These are phyloP conservation scores for Lactarius tabidus DNA, from an alignment of 768 basidiomycete genomes.

Conservation along the genomic window DNA sequence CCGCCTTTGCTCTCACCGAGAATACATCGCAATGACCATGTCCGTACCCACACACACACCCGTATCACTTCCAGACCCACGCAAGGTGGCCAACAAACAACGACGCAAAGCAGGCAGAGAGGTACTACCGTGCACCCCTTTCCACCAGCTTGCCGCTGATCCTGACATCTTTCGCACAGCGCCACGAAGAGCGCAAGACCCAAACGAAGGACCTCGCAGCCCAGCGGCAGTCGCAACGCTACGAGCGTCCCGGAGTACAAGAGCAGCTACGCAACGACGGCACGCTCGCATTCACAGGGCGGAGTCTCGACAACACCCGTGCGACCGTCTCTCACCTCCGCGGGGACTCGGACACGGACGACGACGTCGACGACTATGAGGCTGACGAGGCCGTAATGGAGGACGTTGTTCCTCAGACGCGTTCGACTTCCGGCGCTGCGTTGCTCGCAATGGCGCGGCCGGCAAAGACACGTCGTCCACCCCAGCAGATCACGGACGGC, in stretches of 20 bases:
- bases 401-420: neutral
- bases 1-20: neutral
- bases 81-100: constrained; percentile 12
- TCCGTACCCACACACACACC: neutral
- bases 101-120: constrained; percentile 20
- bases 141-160: neutral
- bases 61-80: neutral
- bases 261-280: constrained; percentile 1
- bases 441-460: constrained; percentile 20
- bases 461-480: neutral
- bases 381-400: neutral
- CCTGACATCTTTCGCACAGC: neutral
- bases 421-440: constrained; percentile 5
- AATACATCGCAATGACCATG: neutral
- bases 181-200: constrained; percentile 15
- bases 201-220: neutral
- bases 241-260: neutral
- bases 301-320: constrained; percentile 2
- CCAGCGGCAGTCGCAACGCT: neutral
- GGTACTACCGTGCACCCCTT: neutral
- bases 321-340: neutral
- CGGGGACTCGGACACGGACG: neutral
- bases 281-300: neutral
- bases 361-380: neutral
- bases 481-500: constrained; percentile 11